phyloP scores from a whole-genome alignment of 495 filamentous ascomycete species.

The Penicillium subrubescens region DNA sequence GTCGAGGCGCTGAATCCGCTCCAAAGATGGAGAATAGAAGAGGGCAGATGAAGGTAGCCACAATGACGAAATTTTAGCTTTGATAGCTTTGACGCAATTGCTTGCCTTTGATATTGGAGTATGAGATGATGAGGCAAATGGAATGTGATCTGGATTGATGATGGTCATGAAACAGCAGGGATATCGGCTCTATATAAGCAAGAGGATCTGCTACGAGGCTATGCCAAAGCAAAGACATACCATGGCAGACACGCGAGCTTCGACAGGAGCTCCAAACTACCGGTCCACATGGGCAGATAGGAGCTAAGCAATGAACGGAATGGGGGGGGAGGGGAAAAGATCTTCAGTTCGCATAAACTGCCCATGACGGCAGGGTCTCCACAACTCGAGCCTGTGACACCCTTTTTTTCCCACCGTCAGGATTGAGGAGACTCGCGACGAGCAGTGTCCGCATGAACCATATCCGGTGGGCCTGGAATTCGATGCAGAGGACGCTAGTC shows the following conservation, averaged over 20 bases:
- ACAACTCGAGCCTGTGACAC: conserved; percentile 25
- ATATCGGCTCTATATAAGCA: conserved; percentile 28
- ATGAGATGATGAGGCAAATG: conserved; percentile 6
- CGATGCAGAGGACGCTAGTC: conserved; percentile 10
- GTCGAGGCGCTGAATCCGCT: not conserved
- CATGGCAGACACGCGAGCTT: conserved; percentile 29
- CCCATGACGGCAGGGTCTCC: conserved; percentile 15
- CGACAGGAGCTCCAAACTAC: conserved; percentile 18
- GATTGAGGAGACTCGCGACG: conserved; percentile 11
- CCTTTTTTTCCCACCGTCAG: conserved; percentile 24
- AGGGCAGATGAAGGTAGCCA: conserved; percentile 1
- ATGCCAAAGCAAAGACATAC: conserved; percentile 22
- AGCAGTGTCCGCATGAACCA: conserved; percentile 23
- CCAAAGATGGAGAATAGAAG: conserved; percentile 1
- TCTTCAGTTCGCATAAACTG: conserved; percentile 24
- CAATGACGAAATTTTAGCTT: not conserved
- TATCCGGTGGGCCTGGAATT: conserved; percentile 19
- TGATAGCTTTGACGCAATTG: not conserved
- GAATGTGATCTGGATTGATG: conserved; percentile 4
- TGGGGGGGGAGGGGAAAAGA: conserved; percentile 26
- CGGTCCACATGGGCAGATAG: conserved; percentile 31
- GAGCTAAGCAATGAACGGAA: conserved; percentile 20
- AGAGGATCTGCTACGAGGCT: conserved; percentile 10
- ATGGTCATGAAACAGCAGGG: conserved; percentile 11
- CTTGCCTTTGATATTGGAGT: not conserved